Percentiles rank a stretch among this genome's conserved stretches.
Evolutionary conservation across 306 rosid species (phyloP).

Genomic region (Dalbergia cochinchinensis): DNA sequence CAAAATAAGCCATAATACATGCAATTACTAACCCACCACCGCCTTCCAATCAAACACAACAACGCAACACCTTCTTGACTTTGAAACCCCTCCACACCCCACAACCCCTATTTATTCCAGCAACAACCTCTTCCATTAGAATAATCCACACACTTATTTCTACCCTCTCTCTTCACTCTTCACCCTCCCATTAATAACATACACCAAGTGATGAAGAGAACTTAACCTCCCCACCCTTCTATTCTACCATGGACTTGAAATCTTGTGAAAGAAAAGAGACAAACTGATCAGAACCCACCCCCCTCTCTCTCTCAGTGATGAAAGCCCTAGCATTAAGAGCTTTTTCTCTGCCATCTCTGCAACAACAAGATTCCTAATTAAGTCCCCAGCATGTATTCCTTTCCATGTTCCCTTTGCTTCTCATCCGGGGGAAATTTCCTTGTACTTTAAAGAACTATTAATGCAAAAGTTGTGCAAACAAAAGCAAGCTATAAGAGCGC

Average conservation of each 20-base stretch:
- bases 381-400: constrained; percentile 79
- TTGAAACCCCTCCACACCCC: constrained; percentile 51
- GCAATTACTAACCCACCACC: constrained; percentile 89
- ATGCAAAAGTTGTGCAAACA: constrained; percentile 55
- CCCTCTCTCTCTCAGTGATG: constrained; percentile 13
- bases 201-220: constrained; percentile 39
- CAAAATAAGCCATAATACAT: constrained; percentile 56
- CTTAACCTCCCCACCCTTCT: background rate
- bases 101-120: constrained; percentile 69
- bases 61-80: constrained; percentile 62
- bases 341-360: constrained; percentile 68
- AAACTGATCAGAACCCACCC: constrained; percentile 61
- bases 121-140: constrained; percentile 93
- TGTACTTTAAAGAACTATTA: constrained; percentile 57
- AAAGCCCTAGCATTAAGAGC: constrained; percentile 66
- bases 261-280: constrained; percentile 53
- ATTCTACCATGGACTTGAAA: constrained; percentile 19
- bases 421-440: constrained; percentile 65
- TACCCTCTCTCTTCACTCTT: constrained; percentile 24
- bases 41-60: constrained; percentile 73
- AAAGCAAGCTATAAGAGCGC: constrained; percentile 39
- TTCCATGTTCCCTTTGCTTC: constrained; percentile 78
- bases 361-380: constrained; percentile 74
- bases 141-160: constrained; percentile 70
- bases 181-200: constrained; percentile 54